Conservation (phyloP, 2,329 filamentous ascomycete genomes). For the Venturia pyrina region DNA sequence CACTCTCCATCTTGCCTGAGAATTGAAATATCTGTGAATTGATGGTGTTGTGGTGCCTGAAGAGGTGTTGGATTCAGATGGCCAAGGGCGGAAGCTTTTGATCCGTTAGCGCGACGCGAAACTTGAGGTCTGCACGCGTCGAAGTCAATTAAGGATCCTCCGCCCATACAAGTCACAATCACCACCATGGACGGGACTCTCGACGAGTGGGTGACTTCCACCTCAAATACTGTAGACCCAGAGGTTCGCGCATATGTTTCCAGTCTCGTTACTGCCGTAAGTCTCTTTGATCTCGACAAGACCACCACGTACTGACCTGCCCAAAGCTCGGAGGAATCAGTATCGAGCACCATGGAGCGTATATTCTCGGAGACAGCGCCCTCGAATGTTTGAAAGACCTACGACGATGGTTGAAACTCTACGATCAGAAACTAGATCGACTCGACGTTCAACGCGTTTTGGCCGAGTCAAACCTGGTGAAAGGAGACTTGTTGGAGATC, state of each 20-base stretch:
- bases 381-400: constrained; percentile 86
- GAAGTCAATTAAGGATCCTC: neutral
- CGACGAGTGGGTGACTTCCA: constrained; percentile 31
- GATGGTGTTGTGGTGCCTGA: neutral
- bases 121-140: neutral
- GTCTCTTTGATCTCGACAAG: constrained; percentile 21
- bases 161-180: neutral
- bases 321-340: constrained; percentile 73
- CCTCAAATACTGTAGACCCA: constrained; percentile 55
- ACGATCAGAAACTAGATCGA: constrained; percentile 86
- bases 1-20: neutral
- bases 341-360: constrained; percentile 67
- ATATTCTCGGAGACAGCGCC: constrained; percentile 87
- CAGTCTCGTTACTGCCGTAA: constrained; percentile 84
- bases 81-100: neutral
- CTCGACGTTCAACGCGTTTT: constrained; percentile 92
- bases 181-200: constrained; percentile 17
- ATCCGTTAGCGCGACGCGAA: neutral
- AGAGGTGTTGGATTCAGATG: neutral
- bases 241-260: constrained; percentile 90
- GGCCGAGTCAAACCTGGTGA: constrained; percentile 83
- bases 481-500: constrained; percentile 82
- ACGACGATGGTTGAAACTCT: constrained; percentile 88
- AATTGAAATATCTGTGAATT: neutral
- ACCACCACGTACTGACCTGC: constrained; percentile 3